These are phyloP conservation scores for Aspergillus chevalieri DNA, from an alignment of 2,329 filamentous ascomycete species.

Conservation along the genomic window DNA sequence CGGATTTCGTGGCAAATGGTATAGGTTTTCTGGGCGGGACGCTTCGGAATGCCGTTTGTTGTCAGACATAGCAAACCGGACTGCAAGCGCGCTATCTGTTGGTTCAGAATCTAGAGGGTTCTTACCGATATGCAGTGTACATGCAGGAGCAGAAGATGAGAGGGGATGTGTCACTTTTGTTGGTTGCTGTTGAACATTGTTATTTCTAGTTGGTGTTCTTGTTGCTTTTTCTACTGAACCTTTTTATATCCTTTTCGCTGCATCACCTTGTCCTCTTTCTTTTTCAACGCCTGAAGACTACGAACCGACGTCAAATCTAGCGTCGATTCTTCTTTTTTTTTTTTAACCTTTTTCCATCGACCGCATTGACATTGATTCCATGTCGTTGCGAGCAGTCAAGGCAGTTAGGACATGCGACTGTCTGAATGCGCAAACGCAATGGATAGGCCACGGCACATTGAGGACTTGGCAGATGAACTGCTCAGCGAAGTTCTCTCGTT, in stretches of 20 bases:
- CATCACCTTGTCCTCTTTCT: constrained; percentile 6
- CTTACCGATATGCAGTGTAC: background rate
- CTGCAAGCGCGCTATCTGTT: constrained; percentile 17
- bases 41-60: constrained; percentile 13
- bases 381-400: constrained; percentile 24
- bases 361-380: constrained; percentile 18
- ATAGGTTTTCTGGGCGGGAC: constrained; percentile 13
- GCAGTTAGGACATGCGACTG: constrained; percentile 29
- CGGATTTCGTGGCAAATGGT: background rate
- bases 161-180: constrained; percentile 20
- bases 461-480: constrained; percentile 32
- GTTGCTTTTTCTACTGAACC: constrained; percentile 3
- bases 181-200: constrained; percentile 2
- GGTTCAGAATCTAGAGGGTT: constrained; percentile 12
- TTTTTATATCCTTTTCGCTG: constrained; percentile 8
- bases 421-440: constrained; percentile 25
- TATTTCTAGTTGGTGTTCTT: constrained; percentile 2
- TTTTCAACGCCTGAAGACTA: constrained; percentile 1
- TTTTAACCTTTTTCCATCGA: too few relatives aligned
- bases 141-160: constrained; percentile 2
- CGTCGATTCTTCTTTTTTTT: background rate
- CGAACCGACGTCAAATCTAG: background rate
- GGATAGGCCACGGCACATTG: constrained; percentile 27
- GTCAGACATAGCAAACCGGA: constrained; percentile 27
- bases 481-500: constrained; percentile 29